A percentile compares a stretch with the other conserved stretches of the same genome.
Evolutionary conservation across 2,329 filamentous ascomycete species (phyloP).

Genomic region (Pyricularia pennisetigena): DNA sequence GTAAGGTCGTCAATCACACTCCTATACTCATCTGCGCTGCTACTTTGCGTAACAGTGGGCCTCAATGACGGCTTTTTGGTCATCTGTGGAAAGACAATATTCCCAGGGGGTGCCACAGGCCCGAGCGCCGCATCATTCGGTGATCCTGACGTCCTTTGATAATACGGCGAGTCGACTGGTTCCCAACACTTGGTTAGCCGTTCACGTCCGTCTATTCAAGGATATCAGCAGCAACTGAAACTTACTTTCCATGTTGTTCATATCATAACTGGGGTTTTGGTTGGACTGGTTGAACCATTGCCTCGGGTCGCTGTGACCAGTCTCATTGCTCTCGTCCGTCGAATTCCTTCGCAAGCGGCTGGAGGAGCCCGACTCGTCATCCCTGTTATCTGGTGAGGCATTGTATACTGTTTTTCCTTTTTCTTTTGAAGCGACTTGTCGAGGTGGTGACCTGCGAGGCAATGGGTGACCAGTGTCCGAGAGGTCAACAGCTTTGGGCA

Average conservation of each 20-base stretch:
- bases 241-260: conserved; percentile 36
- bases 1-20: conserved; percentile 84
- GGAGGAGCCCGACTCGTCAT: conserved; percentile 6
- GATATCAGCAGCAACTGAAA: background rate
- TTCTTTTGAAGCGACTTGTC: background rate
- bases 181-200: background rate
- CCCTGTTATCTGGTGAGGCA: conserved; percentile 2
- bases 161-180: conserved; percentile 43
- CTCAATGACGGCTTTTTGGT: conserved; percentile 12
- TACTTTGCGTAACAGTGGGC: conserved; percentile 33
- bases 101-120: conserved; percentile 12
- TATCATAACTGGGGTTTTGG: conserved; percentile 34
- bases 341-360: conserved; percentile 26
- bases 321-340: conserved; percentile 38
- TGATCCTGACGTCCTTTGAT: conserved; percentile 40
- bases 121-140: conserved; percentile 29
- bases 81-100: conserved; percentile 4
- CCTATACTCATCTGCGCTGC: conserved; percentile 64
- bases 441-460: conserved; percentile 19
- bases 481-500: background rate
- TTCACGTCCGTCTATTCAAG: background rate
- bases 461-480: conserved; percentile 26
- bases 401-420: background rate
- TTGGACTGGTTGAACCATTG: conserved; percentile 47
- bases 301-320: conserved; percentile 37